A percentile compares a stretch with the other conserved stretches of the same genome.
Evolutionary conservation across 2,329 filamentous ascomycete species (phyloP).

Genomic region (Alternaria conjuncta): DNA sequence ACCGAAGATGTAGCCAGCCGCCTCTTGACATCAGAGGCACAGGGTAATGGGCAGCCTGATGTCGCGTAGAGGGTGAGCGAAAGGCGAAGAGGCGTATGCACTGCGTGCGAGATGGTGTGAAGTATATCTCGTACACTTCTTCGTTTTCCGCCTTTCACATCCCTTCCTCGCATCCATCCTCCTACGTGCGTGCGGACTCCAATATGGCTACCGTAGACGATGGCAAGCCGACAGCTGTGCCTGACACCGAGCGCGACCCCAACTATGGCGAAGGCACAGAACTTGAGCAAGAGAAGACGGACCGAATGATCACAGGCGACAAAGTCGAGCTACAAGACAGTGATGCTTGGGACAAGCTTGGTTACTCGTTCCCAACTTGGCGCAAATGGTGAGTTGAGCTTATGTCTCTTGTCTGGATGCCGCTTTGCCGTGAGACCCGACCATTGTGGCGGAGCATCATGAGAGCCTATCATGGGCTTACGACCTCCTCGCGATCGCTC

Average conservation of each 20-base stretch:
- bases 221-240: conserved; percentile 23
- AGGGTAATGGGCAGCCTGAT: neutral
- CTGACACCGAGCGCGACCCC: conserved; percentile 32
- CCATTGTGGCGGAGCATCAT: neutral
- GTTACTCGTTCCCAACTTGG: conserved; percentile 52
- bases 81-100: neutral
- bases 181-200: neutral
- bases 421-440: conserved; percentile 32
- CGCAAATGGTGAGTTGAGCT: conserved; percentile 50
- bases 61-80: neutral
- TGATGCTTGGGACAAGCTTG: conserved; percentile 53
- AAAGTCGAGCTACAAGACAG: conserved; percentile 48
- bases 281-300: conserved; percentile 22
- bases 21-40: conserved; percentile 23
- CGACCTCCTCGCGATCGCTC: neutral
- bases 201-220: conserved; percentile 18
- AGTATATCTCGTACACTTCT: neutral
- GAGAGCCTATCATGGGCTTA: neutral
- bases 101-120: neutral
- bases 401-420: neutral
- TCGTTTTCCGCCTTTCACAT: neutral
- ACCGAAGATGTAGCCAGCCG: conserved; percentile 16
- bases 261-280: conserved; percentile 24
- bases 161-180: no score
- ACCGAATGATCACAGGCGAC: conserved; percentile 32